Evolutionary conservation across 768 basidiomycete species (phyloP).

Genomic region (Hortiboletus flavorubellus): DNA sequence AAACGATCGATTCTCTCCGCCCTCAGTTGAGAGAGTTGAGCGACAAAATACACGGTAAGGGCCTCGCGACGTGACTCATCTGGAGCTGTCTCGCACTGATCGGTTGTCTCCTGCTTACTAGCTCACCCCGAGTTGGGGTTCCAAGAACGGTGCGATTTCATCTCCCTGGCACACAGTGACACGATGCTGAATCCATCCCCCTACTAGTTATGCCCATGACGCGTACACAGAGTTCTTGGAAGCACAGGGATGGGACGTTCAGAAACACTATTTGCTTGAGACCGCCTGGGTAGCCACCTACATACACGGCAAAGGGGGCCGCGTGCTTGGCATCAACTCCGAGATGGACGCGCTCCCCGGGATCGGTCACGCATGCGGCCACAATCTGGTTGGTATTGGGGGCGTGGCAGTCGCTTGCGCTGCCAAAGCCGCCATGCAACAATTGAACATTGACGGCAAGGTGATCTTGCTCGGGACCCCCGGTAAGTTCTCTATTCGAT

Average conservation of each 20-base stretch:
- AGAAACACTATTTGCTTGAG: conserved; percentile 56
- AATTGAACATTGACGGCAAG: conserved; percentile 61
- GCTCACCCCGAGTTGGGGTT: conserved; percentile 71
- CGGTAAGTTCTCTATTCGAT: conserved; percentile 38
- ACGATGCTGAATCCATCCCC: background rate
- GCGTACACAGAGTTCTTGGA: conserved; percentile 63
- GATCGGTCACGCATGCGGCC: conserved; percentile 74
- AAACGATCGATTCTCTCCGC: conserved; percentile 49
- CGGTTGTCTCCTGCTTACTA: conserved; percentile 22
- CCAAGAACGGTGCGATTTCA: conserved; percentile 54
- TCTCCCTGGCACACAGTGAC: background rate
- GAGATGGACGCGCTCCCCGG: conserved; percentile 69
- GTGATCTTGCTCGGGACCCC: conserved; percentile 77
- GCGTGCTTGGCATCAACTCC: conserved; percentile 70
- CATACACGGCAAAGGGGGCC: conserved; percentile 60
- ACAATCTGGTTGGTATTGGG: conserved; percentile 76
- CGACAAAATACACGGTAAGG: conserved; percentile 66
- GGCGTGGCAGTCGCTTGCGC: conserved; percentile 73
- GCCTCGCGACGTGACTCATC: background rate
- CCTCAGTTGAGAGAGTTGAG: conserved; percentile 60
- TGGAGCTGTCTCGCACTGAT: conserved; percentile 1
- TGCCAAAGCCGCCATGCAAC: conserved; percentile 57
- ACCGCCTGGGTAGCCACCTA: conserved; percentile 82
- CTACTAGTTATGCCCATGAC: conserved; percentile 64
- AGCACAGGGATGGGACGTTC: conserved; percentile 62